Evolutionary conservation across 345 rosid species (phyloP), one percentile per base, ranked within the genome.

Genomic region (Passiflora organensis): DNA sequence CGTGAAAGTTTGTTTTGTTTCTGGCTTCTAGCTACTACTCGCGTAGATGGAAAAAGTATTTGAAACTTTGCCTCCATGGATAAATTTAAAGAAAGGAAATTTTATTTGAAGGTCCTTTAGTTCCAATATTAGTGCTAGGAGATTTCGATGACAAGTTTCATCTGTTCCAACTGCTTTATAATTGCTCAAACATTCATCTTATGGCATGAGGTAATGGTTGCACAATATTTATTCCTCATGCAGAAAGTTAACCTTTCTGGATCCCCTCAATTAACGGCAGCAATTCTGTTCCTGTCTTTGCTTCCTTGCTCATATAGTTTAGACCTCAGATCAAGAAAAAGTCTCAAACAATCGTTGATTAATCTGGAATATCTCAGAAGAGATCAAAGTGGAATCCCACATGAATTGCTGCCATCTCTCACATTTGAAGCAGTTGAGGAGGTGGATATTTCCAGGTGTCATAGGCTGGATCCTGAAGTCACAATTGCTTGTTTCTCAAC

Each of bases 211-310:
- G 47, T 46, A 39, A 19, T 66, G 20, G 38, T 45, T 32, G 17
- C 38, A 32, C 36, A 46, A 42, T 6, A 47, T 38, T 43, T 49
- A 37, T 42, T 64, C 32, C 45, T 58, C 45, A 15, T 51, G 56
- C 89, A 89, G 91, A 76, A 41, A 67, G 67, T 89, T 58, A 74
- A 86, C 67, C 80, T 89, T 52, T 80, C 87, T 51, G 80, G 84
- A 57, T 80, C 87, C 64, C 80, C 79, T 5, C 95, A 83, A 55
- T 55, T 85, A 64, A 86, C 78, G 43, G 48, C 71, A 53, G 73
- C 64, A 49, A 56, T 73, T 50, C 49, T 89, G 60, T 63, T 79
- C 43, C 68, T 76, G 38, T 80, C 88, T 25, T 50, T 81, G 73
- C 77, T 83, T 68, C 77, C 79, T 58, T 21, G 46, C 32, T 56